Base-by-base conservation (phyloP, 2,329 filamentous ascomycete species). In the Colletotrichum abscissum region DNA sequence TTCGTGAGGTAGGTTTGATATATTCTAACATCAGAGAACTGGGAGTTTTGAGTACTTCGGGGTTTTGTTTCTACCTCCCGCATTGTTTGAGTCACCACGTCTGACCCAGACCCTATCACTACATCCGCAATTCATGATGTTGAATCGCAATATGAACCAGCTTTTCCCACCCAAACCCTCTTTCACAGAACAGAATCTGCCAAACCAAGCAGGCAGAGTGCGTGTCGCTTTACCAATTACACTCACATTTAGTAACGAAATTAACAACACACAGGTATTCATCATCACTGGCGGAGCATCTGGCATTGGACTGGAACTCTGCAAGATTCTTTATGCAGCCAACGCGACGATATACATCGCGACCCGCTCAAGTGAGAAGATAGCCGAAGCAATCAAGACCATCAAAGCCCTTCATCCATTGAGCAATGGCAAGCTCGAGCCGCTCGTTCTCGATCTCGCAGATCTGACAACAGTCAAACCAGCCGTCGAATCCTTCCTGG, bases 1-100 rank as follows among this genome's bases (percentile, higher is more conserved):
- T 11, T 49, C 19, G 7, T n/a, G 8, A 49, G 16, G 4, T 1
- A 49, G 0, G 3, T 9, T 0, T 3, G n/a, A 22, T 22, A 0
- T 2, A 11, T 16, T 42, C 3, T 6, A 22, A 22, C 42, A 49
- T 49, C 8, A 22, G 1, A 49, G 19, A 19, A 49, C 3, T 19
- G 19, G 42, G 4, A 11, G n/a, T 9, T 9, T n/a, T 4, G 19
- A 7, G 5, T 19, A 22, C 19, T 2, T 0, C 4, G 4, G 12
- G 4, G 5, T 16, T 33, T 33, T 1, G 5, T n/a, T 22, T 2
- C 4, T 2, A 49, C 1, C 19, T 9, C 19, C 8, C 1, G 8
- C 42, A 22, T 22, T 22, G 4, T 11, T 22, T 5, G 3, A 42
- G 6, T 19, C 6, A 8, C 19, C 8, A 22, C 6, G 19, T 9